A percentile compares a stretch with the other conserved stretches of the same genome.
These are phyloP conservation scores for Xylariomycetidae sp. DNA, from an alignment of 2,329 filamentous ascomycete species.

Conservation along the genomic window DNA sequence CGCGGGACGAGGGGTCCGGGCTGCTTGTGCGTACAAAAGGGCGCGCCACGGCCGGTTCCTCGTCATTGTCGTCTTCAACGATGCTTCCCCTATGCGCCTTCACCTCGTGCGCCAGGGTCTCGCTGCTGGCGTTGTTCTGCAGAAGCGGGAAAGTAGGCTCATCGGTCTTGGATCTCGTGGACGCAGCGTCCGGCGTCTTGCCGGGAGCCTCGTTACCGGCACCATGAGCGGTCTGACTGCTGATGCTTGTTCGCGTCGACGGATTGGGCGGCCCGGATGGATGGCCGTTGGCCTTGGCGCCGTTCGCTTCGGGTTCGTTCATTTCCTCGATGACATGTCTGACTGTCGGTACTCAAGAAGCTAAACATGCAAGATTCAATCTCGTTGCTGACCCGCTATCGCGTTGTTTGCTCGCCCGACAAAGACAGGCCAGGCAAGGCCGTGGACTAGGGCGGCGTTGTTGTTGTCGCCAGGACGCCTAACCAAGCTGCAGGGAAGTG, in stretches of 20 bases:
- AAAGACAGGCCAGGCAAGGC: no score
- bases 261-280: slow-evolving; percentile 9
- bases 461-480: no score
- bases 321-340: no score
- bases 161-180: slow-evolving; percentile 3
- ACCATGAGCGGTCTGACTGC: slow-evolving; percentile 10
- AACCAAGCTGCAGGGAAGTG: no score
- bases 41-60: slow-evolving; percentile 51
- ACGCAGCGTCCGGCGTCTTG: slow-evolving; percentile 1
- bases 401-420: no score
- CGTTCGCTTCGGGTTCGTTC: slow-evolving; percentile 15
- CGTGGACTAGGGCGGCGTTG: no score
- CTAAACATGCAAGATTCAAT: no score
- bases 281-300: slow-evolving; percentile 13
- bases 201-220: slow-evolving; percentile 5
- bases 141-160: slow-evolving; percentile 33
- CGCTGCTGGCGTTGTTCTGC: slow-evolving; percentile 35
- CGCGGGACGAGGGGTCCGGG: slow-evolving; percentile 34
- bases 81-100: slow-evolving; percentile 20
- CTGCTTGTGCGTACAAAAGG: slow-evolving; percentile 53
- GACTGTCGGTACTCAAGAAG: no score
- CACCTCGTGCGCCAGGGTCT: slow-evolving; percentile 27
- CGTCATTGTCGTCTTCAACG: slow-evolving; percentile 48
- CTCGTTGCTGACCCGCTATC: no score
- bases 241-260: no score